phyloP scores from a whole-genome alignment of 495 filamentous ascomycete species.

The Penicillium verhagenii region DNA sequence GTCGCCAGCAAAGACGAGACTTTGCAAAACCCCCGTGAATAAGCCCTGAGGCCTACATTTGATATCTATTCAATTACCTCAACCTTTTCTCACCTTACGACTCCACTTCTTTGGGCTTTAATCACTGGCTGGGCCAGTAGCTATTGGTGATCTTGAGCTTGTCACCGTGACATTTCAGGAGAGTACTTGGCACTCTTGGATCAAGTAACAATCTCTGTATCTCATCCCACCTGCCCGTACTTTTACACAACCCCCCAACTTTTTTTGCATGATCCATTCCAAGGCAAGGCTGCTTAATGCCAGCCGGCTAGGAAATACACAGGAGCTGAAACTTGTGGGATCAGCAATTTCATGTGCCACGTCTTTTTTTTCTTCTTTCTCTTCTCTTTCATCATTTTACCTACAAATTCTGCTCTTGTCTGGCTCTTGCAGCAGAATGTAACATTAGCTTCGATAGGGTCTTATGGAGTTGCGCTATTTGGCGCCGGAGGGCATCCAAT shows the following conservation, averaged over 20 bases:
- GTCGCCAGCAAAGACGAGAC: constrained; percentile 51
- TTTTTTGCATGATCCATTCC: constrained; percentile 3
- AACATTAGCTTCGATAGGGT: constrained; percentile 19
- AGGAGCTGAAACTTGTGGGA: background rate
- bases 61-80: background rate
- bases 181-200: background rate
- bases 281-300: constrained; percentile 10
- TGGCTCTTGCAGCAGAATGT: constrained; percentile 14
- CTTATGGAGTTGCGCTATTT: constrained; percentile 22
- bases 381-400: background rate
- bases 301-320: constrained; percentile 3
- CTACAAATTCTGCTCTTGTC: constrained; percentile 9
- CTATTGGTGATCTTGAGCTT: background rate
- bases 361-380: too few species aligned
- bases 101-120: background rate
- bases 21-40: constrained; percentile 14
- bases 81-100: constrained; percentile 3
- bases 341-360: constrained; percentile 2
- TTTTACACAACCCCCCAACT: too few species aligned
- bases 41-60: background rate
- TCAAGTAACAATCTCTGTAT: background rate
- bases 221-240: background rate
- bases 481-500: constrained; percentile 20
- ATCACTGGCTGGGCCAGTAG: constrained; percentile 6
- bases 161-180: background rate